Evolutionary conservation across 2,329 filamentous ascomycete species (phyloP), one percentile per base, ranked within the genome.

Genomic region (Fusarium siculi): DNA sequence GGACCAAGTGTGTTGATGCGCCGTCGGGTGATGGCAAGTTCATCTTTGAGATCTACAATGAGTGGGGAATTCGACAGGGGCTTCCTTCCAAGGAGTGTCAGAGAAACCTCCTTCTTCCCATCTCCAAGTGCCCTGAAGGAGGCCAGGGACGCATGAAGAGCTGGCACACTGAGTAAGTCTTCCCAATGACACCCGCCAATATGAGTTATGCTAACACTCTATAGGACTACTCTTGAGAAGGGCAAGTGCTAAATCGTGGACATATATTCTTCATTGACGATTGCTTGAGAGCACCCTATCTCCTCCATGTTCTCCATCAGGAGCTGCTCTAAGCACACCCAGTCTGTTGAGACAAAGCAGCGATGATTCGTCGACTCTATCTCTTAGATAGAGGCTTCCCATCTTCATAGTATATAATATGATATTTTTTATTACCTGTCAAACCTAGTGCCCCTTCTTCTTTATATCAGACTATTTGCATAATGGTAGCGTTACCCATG

Each of bases 91-190:
- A 25, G 23, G 23, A 25, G 23, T 25, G 23, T 25, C 23, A 42
- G 19, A 8, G 6, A 30, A 52, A 62, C 12, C 19, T 74, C 0
- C 4, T 7, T 4, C 53, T 68, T 7, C 47, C 62, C 2, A 60
- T 74, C 25, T 28, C 73, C 3, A 49, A 52, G 0, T 74, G 72
- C 43, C 1, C 44, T 0, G 37, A n/a, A 2, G 68, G 72, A 49
- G 58, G 57, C 1, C 68, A 59, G 15, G 32, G 28, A 7, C 34
- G 30, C 1, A n/a, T 42, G 5, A 34, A 74, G 58, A 56, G 55
- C 30, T 74, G 72, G 65, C 28, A 30, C 14, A 53, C 52, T 6
- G 46, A 70, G 72, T 74, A 57, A 64, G 68, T 44, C 15, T 14
- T 4, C 23, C 14, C 0, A 2, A 0, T 40, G 2, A 37, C 7